Conservation (phyloP, 2,329 filamentous ascomycete genomes). For the Cytospora chrysosperma region DNA sequence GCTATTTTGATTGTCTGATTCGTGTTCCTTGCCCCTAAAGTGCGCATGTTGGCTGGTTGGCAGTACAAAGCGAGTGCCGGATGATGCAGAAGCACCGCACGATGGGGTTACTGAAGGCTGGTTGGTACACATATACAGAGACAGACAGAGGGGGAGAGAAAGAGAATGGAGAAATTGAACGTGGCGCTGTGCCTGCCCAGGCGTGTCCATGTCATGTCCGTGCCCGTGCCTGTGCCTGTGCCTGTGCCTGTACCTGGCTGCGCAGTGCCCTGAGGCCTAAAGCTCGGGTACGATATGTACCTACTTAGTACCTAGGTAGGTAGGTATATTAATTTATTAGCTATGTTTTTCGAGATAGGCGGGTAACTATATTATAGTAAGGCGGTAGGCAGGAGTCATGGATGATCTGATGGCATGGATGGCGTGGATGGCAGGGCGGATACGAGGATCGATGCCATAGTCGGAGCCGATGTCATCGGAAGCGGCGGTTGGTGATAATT, state of each 20-base stretch:
- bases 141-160: too few species aligned
- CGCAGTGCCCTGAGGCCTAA: neutral
- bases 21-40: constrained; percentile 11
- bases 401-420: neutral
- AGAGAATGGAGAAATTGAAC: constrained; percentile 1
- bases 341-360: neutral
- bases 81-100: constrained; percentile 4
- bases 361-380: too few species aligned
- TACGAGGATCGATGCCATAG: neutral
- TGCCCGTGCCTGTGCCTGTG: neutral
- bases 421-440: neutral
- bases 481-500: constrained; percentile 12
- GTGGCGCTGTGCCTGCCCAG: too few species aligned
- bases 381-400: neutral
- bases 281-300: neutral
- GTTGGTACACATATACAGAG: too few species aligned
- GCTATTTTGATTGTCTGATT: constrained; percentile 12
- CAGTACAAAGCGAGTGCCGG: constrained; percentile 14
- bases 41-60: constrained; percentile 14
- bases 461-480: constrained; percentile 3
- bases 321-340: neutral
- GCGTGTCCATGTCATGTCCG: neutral
- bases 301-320: neutral
- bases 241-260: neutral
- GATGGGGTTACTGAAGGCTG: neutral